Conservation (phyloP, 2,329 filamentous ascomycete genomes). For the Thielaviopsis populi region DNA sequence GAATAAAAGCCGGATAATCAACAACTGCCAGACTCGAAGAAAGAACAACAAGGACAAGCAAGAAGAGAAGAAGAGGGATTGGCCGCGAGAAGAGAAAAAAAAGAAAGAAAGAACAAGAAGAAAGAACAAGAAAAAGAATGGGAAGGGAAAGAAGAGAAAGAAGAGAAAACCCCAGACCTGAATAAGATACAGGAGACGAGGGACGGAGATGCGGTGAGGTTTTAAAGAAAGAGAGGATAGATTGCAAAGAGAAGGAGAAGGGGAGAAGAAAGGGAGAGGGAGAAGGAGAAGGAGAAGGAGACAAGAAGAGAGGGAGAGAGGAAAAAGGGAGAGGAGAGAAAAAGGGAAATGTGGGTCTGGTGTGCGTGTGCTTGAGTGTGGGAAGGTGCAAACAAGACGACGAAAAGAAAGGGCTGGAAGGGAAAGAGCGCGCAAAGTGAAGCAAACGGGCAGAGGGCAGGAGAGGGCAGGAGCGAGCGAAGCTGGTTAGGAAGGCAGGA, state of each 20-base stretch:
- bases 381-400: neutral
- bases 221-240: conserved; percentile 4
- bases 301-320: no score
- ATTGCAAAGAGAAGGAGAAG: neutral
- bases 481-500: no score
- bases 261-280: neutral
- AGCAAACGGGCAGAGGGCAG: neutral
- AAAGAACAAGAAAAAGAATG: conserved; percentile 10
- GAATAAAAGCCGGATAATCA: conserved; percentile 12
- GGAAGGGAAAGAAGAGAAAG: conserved; percentile 9
- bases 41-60: conserved; percentile 9
- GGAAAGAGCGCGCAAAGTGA: neutral
- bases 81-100: conserved; percentile 7
- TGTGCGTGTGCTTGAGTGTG: neutral
- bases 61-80: conserved; percentile 12
- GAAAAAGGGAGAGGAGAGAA: neutral
- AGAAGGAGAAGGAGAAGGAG: neutral
- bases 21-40: conserved; percentile 15
- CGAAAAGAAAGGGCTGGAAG: neutral
- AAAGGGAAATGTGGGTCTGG: neutral
- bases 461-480: no score
- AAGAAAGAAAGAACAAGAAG: conserved; percentile 9
- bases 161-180: neutral
- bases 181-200: neutral
- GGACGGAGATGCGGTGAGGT: conserved; percentile 13